phyloP scores from a whole-genome alignment of 257 asterid species.

The Nemophila menziesii region DNA sequence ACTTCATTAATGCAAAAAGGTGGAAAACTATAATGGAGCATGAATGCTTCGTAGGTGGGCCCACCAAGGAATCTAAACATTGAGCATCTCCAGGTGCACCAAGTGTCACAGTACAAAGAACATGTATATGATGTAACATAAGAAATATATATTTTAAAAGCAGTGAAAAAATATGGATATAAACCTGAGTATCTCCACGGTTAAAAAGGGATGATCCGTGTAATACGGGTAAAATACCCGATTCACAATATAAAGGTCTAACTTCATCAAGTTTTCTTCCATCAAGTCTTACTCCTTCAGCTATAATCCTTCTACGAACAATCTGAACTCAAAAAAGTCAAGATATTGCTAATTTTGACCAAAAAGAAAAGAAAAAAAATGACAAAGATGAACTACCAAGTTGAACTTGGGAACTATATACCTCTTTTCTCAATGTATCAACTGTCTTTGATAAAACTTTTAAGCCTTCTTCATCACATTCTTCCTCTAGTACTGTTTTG shows the following conservation, averaged over 20 bases:
- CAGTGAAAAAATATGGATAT: constrained; percentile 13
- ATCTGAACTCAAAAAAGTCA: no score
- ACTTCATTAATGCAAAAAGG: constrained; percentile 94
- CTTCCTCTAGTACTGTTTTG: constrained; percentile 62
- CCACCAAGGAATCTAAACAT: constrained; percentile 68
- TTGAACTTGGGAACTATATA: constrained; percentile 13
- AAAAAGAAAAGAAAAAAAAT: no score
- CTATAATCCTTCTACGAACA: no score
- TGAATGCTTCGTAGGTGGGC: constrained; percentile 89
- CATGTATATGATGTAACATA: constrained; percentile 37
- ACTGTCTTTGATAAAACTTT: constrained; percentile 66
- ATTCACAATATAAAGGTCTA: no score
- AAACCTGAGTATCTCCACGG: constrained; percentile 97
- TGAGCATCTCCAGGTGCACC: constrained; percentile 99
- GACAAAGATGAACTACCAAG: no score
- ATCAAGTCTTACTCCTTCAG: no score
- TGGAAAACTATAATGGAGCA: constrained; percentile 97
- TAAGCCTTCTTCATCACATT: constrained; percentile 75
- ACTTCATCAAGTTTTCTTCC: no score
- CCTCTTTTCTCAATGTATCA: constrained; percentile 87
- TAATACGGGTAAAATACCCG: no score
- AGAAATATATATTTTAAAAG: background rate
- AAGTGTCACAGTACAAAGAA: constrained; percentile 91
- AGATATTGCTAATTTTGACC: no score
- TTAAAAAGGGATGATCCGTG: constrained; percentile 85